These are phyloP conservation scores for Ulota crispa DNA, from an alignment of 225 moss, liverwort and hornwort species.

Conservation along the genomic window DNA sequence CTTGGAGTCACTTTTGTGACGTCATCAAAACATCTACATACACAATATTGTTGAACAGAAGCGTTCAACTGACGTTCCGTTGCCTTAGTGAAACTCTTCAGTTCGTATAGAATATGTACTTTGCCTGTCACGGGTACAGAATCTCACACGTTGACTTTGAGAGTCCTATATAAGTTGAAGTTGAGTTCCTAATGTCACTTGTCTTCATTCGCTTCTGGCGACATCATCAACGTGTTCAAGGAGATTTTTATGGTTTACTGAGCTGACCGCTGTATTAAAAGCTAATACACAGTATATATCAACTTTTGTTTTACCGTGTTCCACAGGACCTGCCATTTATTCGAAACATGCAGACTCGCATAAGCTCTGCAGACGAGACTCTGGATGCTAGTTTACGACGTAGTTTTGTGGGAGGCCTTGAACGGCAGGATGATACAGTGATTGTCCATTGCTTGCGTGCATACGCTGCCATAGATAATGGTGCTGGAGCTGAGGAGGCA, in stretches of 20 bases:
- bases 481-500: slow-evolving; percentile 78
- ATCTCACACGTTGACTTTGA: neutral
- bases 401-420: slow-evolving; percentile 83
- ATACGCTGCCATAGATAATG: slow-evolving; percentile 87
- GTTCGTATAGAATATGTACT: neutral
- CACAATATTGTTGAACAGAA: neutral
- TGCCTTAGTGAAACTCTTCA: neutral
- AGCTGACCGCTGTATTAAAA: neutral
- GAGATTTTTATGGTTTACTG: neutral
- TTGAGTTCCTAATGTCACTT: neutral
- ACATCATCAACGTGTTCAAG: neutral
- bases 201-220: neutral
- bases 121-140: neutral
- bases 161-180: neutral
- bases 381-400: slow-evolving; percentile 72
- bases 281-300: neutral
- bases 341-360: slow-evolving; percentile 79
- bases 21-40: neutral
- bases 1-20: neutral
- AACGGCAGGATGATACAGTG: slow-evolving; percentile 73
- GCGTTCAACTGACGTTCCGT: neutral
- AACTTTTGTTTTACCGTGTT: slow-evolving; percentile 18
- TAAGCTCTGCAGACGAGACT: slow-evolving; percentile 63
- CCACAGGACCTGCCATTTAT: slow-evolving; percentile 79
- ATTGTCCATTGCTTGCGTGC: slow-evolving; percentile 88